phyloP scores from a whole-genome alignment of 805 yeast genomes.

The Candida michaelii region DNA sequence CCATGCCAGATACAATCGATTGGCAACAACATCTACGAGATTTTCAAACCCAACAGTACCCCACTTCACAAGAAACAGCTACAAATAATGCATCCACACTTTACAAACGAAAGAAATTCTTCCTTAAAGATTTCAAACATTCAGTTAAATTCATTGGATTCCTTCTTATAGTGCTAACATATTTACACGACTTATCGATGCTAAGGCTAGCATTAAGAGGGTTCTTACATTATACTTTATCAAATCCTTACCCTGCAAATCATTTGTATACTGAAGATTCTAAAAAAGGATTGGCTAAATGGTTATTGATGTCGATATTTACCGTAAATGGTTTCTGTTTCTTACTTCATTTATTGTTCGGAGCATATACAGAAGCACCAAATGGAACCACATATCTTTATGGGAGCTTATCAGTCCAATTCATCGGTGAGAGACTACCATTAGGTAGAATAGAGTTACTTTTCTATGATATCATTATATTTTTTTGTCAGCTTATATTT shows the following conservation, averaged over 20 bases:
- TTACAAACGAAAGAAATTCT: slow-evolving; percentile 43
- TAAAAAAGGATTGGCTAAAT: slow-evolving; percentile 27
- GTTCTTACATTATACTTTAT: slow-evolving; percentile 26
- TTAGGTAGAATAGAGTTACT: slow-evolving; percentile 25
- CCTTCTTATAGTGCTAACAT: slow-evolving; percentile 35
- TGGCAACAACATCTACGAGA: slow-evolving; percentile 24
- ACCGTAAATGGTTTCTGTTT: slow-evolving; percentile 23
- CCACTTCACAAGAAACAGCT: slow-evolving; percentile 39
- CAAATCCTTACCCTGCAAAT: slow-evolving; percentile 27
- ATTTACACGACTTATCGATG: slow-evolving; percentile 42
- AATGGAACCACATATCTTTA: slow-evolving; percentile 23
- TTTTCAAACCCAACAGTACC: slow-evolving; percentile 29
- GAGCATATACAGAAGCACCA: slow-evolving; percentile 18
- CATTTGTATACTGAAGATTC: slow-evolving; percentile 24
- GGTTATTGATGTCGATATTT: slow-evolving; percentile 25
- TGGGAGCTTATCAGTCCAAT: slow-evolving; percentile 37
- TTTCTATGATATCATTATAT: slow-evolving; percentile 25
- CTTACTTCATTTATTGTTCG: slow-evolving; percentile 28
- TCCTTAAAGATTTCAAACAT: slow-evolving; percentile 34
- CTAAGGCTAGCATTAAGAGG: slow-evolving; percentile 27
- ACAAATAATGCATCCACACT: slow-evolving; percentile 40
- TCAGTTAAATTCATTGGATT: slow-evolving; percentile 36
- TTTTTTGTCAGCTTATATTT: slow-evolving; percentile 28
- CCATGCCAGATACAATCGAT: slow-evolving; percentile 1
- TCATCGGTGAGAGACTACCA: slow-evolving; percentile 40